Evolutionary conservation across 192 early-diverging fungal genomes (phyloP).

Genomic region (Dimargaris xerosporica): DNA sequence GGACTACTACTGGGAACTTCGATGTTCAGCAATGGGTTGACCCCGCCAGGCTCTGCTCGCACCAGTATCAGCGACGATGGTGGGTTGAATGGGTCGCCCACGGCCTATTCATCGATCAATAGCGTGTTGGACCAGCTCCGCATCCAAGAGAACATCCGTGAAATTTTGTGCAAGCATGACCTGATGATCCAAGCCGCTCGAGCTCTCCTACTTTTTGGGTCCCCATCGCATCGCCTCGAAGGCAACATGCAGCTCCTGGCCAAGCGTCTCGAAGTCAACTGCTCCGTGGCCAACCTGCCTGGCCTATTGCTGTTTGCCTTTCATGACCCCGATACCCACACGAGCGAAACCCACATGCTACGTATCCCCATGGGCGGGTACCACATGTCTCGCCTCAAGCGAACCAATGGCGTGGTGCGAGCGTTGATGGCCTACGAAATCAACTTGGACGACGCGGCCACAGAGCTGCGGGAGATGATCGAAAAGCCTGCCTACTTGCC

Average conservation of each 20-base stretch:
- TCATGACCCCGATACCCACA: slow-evolving; percentile 50
- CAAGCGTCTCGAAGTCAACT: slow-evolving; percentile 39
- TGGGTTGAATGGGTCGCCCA: background rate
- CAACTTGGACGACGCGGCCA: slow-evolving; percentile 44
- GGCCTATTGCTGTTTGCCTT: slow-evolving; percentile 59
- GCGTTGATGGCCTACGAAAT: slow-evolving; percentile 44
- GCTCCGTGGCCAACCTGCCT: slow-evolving; percentile 50
- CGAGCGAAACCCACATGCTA: slow-evolving; percentile 60
- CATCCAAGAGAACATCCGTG: slow-evolving; percentile 30
- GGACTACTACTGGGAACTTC: slow-evolving; percentile 5
- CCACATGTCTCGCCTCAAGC: slow-evolving; percentile 51
- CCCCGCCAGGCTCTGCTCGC: background rate
- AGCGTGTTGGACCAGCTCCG: background rate
- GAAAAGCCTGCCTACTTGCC: slow-evolving; percentile 36
- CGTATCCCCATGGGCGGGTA: slow-evolving; percentile 31
- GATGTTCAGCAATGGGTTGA: background rate
- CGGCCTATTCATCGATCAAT: background rate
- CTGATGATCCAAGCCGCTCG: slow-evolving; percentile 44
- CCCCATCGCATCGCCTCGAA: slow-evolving; percentile 51
- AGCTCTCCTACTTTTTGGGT: slow-evolving; percentile 50
- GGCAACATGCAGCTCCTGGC: slow-evolving; percentile 45
- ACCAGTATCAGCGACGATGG: slow-evolving; percentile 9
- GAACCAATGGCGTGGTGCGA: slow-evolving; percentile 45
- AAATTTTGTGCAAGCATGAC: slow-evolving; percentile 53
- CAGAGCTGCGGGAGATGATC: slow-evolving; percentile 41